Evolutionary conservation across 75 land plant genomes (phyloP), one percentile per base, ranked within the genome.

Genomic region (Pinus albicaulis): DNA sequence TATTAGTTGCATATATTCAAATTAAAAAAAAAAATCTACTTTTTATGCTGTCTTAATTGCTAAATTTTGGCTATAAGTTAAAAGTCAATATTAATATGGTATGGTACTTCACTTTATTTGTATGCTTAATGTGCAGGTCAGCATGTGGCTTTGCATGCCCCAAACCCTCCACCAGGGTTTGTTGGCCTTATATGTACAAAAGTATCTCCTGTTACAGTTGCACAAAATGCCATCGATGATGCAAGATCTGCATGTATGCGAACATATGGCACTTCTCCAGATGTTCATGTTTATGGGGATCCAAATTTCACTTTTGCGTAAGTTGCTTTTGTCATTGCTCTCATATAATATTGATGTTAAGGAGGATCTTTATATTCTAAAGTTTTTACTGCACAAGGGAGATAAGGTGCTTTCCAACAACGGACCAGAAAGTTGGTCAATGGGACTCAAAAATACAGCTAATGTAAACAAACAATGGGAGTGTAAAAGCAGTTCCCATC

Each of bases 281-380:
- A 95, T 38, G 87, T 98, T 23, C 80, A 88, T 53, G 88, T 98
- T 13, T 98, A 95, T 84, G 99, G 99, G 0, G 99, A 98, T 77
- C 99, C 99, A n/a, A 86, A 76, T 69, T 98, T 98, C 77, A 89
- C 94, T 24, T 98, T 98, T 68, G 94, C 98, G 99, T 98, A 89
- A 87, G 95, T 80, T 75, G 31, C 34, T 60, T 22, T 24, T 78
- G 15, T 56, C 61, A 19, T 5, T 20, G 22, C 20, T 22, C 10
- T 59, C n/a, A 59, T 72, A 24, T 55, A 15, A 55, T 55, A 72
- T 24, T 24, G 25, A 52, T 19, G 44, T 25, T 14, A 24, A 55
- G 57, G 55, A 48, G 23, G 55, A 10, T n/a, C 48, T 12, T 70
- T 36, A 72, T 48, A 71, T 24, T 2, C 26, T 44, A 55, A 24